Evolutionary conservation across 441 rosid genomes (phyloP), one percentile per base, ranked within the genome.

Genomic region (Erysimum cheiri): DNA sequence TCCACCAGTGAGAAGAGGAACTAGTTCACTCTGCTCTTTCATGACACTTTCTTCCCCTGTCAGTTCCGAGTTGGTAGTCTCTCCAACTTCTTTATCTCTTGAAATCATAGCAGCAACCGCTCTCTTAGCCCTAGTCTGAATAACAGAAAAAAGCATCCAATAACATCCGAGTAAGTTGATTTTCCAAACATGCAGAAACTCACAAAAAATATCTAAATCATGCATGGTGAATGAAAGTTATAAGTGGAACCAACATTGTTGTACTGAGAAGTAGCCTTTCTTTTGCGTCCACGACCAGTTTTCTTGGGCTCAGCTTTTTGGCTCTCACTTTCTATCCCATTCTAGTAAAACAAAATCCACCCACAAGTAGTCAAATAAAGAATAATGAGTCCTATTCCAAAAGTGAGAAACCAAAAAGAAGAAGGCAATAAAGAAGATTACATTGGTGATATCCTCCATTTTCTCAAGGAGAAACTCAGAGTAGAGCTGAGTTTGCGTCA

Each of bases 81-180:
- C 65, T 61, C 64, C 84, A 61, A 39, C 84, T 80, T 90, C 91
- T 67, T 77, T 78, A 7, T 96, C 81, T 80, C 99, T 88, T 14
- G 91, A 81, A 70, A 92, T 80, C 99, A 95, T 95, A 13, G 89
- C 99, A 65, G 96, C 97, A 74, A 95, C 97, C 40, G 99, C 99
- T 75, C 85, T 83, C 70, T 82, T 95, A 70, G 97, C 98, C 82
- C 85, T 95, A 55, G 78, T 72, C 99, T 92, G 73, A 64, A 58
- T 5, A 58, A 53, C 24, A 47, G 8, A 40, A 52, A 1, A 59
- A 70, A 58, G 22, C 11, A 39, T 11, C 46, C 64, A 17, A 43
- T 19, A n/a, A 67, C 17, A 59, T 67, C 26, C 39, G 15, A 24
- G 41, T 36, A 35, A 71, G 26, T 36, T 19, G 3, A 40, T 24